Percentiles rank a stretch among this genome's conserved stretches.
Evolutionary conservation across 202 grass and related monocot genomes (phyloP).

Genomic region (Setaria viridis): DNA sequence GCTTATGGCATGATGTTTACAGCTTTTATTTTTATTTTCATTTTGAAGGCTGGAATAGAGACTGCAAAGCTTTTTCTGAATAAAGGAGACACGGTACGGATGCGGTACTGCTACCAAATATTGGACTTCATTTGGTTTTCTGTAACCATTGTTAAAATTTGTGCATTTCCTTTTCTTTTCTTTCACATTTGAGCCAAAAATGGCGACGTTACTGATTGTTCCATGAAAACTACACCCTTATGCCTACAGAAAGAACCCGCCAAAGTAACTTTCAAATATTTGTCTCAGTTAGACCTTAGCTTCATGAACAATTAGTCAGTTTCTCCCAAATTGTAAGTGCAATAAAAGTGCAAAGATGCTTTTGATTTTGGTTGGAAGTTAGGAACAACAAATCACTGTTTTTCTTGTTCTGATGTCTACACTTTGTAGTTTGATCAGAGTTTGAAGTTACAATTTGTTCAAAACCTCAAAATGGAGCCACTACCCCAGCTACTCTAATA

Average conservation of each 20-base stretch:
- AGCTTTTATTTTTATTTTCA: slow-evolving; percentile 19
- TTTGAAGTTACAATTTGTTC: slow-evolving; percentile 24
- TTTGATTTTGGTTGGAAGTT: slow-evolving; percentile 35
- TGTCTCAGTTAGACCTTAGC: slow-evolving; percentile 1
- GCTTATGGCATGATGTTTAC: slow-evolving; percentile 33
- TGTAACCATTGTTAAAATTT: slow-evolving; percentile 20
- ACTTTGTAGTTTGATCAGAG: not conserved
- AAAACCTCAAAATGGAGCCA: not conserved
- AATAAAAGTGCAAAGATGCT: not conserved
- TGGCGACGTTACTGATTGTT: not conserved
- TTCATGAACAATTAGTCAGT: slow-evolving; percentile 11
- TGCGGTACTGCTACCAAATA: slow-evolving; percentile 5
- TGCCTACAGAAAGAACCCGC: slow-evolving; percentile 2
- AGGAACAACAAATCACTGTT: slow-evolving; percentile 1
- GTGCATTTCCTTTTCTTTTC: slow-evolving; percentile 7
- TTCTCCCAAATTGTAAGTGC: slow-evolving; percentile 15
- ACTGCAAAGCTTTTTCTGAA: slow-evolving; percentile 92
- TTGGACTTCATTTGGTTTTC: slow-evolving; percentile 5
- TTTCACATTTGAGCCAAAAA: not conserved
- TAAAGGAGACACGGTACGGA: slow-evolving; percentile 92
- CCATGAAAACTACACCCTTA: not conserved
- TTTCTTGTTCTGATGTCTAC: slow-evolving; percentile 25
- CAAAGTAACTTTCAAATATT: not conserved
- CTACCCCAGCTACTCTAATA: slow-evolving; percentile 19
- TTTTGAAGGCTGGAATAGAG: slow-evolving; percentile 90